These are phyloP conservation scores for Hypoxylon fragiforme DNA, from an alignment of 495 filamentous ascomycete species.

Conservation along the genomic window DNA sequence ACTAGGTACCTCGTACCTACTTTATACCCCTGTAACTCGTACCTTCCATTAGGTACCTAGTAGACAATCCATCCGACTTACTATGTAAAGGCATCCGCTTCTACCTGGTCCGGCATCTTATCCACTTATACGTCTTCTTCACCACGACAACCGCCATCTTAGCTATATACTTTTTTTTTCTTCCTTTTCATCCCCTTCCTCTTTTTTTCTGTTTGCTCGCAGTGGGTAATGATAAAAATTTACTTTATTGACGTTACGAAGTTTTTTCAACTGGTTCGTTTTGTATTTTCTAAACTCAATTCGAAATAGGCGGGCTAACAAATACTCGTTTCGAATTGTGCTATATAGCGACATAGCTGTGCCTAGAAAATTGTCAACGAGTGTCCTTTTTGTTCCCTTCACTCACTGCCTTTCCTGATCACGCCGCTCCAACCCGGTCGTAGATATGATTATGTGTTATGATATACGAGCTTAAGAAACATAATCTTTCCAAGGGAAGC, in stretches of 20 bases:
- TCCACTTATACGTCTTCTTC: slow-evolving; percentile 23
- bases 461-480: slow-evolving; percentile 24
- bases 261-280: slow-evolving; percentile 3
- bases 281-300: slow-evolving; percentile 2
- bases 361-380: slow-evolving; percentile 21
- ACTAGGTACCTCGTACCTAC: too few relatives aligned
- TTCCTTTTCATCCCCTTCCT: neutral
- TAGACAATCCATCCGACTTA: neutral
- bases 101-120: slow-evolving; percentile 12
- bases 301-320: slow-evolving; percentile 6
- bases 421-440: slow-evolving; percentile 3
- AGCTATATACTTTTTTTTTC: slow-evolving; percentile 12
- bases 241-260: slow-evolving; percentile 1
- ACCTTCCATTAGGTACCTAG: neutral
- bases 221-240: slow-evolving; percentile 22
- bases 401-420: neutral
- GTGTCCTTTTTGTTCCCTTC: neutral
- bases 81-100: slow-evolving; percentile 20
- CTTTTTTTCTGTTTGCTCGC: slow-evolving; percentile 11
- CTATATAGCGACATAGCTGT: slow-evolving; percentile 23
- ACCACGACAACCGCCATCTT: slow-evolving; percentile 29
- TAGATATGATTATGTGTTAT: slow-evolving; percentile 33
- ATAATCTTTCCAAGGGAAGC: slow-evolving; percentile 14
- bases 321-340: slow-evolving; percentile 1
- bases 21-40: too few relatives aligned